Base-by-base conservation (phyloP, 1,284 basidiomycete genomes). In the Pseudozyma hubeiensis region DNA sequence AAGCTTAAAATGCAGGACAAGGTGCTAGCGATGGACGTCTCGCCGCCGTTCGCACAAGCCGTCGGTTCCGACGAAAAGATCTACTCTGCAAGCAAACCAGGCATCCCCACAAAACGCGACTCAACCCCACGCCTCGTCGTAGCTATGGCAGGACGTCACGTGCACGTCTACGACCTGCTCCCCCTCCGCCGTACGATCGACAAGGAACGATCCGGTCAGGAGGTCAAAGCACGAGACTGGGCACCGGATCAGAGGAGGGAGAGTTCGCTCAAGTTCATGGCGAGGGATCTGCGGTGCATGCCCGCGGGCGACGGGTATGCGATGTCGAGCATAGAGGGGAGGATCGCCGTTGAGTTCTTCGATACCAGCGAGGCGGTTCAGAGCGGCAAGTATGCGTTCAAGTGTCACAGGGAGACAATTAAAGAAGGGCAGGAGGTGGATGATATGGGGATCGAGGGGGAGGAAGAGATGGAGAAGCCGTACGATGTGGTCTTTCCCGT, bases 401-500 rank as follows among this genome's bases (percentile, higher is more conserved):
- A 98, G 83, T 97, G 95, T 78, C 96, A 99, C 82, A 88, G 96
- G 17, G 91, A 94, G 82, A 90, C 92, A 2, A 90, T 94, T 5
- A 17, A 50, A 8, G 53, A 50, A 7, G 59, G 24, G 6, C 46
- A 53, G 53, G 17, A 44, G 19, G 17, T 13, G 2, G 43, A 7
- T 1, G 17, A 9, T 7, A 24, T 44, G n/a, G 43, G 9, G n/a
- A 16, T 50, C 5, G 50, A 43, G 16, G 62, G 17, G 9, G 43
- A 58, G 53, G 91, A 93, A 50, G 92, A 52, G 4, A 24, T 55
- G 43, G 53, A 65, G 16, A 47, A 13, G 49, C 64, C 92, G 39
- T 91, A 92, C n/a, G 97, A 99, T 83, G 92, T 94, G 71, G 94
- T 98, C n/a, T 99, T 94, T 90, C 94, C 96, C 0, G 95, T 99